A percentile compares a stretch with the other conserved stretches of the same genome.
phyloP scores from a whole-genome alignment of 345 rosid genomes.

The Zanthoxylum bungeanum region DNA sequence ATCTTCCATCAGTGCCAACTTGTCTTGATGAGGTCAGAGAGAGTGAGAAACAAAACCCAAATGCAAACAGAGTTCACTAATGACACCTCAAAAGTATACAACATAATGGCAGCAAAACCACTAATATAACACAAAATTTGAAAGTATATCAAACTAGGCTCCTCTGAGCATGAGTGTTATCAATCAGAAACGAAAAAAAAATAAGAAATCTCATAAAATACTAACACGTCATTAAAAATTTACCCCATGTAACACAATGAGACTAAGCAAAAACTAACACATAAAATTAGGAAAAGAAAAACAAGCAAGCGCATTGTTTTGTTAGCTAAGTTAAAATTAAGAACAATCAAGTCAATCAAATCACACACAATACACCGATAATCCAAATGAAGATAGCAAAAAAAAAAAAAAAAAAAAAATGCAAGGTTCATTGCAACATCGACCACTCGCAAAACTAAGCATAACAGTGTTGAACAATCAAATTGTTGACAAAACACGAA shows the following conservation, averaged over 20 bases:
- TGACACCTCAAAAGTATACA: background rate
- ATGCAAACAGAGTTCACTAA: background rate
- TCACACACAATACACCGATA: background rate
- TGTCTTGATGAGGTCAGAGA: too few species aligned
- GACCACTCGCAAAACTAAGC: background rate
- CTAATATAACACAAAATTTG: background rate
- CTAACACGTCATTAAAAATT: background rate
- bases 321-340: background rate
- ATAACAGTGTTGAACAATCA: slow-evolving; percentile 2
- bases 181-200: background rate
- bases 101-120: background rate
- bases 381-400: background rate
- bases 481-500: background rate
- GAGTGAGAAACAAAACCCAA: background rate
- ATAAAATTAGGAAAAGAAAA: background rate
- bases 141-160: background rate
- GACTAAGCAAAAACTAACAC: background rate
- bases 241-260: background rate
- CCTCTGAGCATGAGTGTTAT: background rate
- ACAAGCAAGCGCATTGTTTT: background rate
- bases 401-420: too few species aligned
- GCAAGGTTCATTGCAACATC: background rate
- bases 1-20: background rate
- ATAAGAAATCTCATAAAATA: background rate
- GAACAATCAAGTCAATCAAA: background rate